Base-by-base conservation (phyloP, 352 stramenopile species). In the Phytophthora chlamydospora region DNA sequence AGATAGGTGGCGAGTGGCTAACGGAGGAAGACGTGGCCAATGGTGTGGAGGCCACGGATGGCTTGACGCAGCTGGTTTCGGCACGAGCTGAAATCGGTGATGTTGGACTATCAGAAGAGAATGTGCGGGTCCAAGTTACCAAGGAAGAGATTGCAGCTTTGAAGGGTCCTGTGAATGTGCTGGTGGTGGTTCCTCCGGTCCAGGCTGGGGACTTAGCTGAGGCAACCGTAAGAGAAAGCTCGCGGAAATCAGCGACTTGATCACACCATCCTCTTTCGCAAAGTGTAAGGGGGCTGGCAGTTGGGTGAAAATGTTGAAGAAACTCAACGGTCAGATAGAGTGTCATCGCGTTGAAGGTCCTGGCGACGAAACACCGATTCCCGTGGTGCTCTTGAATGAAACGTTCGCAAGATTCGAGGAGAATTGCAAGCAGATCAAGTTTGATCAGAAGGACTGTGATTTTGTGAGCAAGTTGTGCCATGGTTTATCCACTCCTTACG, bases 221-320 rank as follows among this genome's bases (percentile, higher is more conserved):
- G n/a, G n/a, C n/a, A n/a, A n/a, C n/a, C n/a, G n/a, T n/a, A n/a
- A 71, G 44, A 66, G 56, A 54, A 62, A 66, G 33, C 62, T 71
- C 27, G 48, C 47, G 32, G 24, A 62, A 60, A 53, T 71, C 16
- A 41, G 32, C 0, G 56, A 66, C 1, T 66, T 50, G 21, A 73
- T 69, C 31, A 62, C 53, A 24, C 58, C 52, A 17, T 73, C 64
- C 34, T 73, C 29, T 9, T 68, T 73, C 32, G 64, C 58, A 19
- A 68, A 49, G 5, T 64, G 51, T 32, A 68, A 61, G 36, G 58
- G 58, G 48, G 24, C 21, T 44, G 48, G 42, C 9, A 59, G 38
- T 27, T 73, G 58, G 47, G 52, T 65, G 13, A 64, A 61, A 55
- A 55, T 51, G 65, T 19, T 66, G 47, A 58, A 41, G 33, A 62